Conservation (phyloP, 805 yeast genomes). For the Cyberlindnera mississippiensis region DNA sequence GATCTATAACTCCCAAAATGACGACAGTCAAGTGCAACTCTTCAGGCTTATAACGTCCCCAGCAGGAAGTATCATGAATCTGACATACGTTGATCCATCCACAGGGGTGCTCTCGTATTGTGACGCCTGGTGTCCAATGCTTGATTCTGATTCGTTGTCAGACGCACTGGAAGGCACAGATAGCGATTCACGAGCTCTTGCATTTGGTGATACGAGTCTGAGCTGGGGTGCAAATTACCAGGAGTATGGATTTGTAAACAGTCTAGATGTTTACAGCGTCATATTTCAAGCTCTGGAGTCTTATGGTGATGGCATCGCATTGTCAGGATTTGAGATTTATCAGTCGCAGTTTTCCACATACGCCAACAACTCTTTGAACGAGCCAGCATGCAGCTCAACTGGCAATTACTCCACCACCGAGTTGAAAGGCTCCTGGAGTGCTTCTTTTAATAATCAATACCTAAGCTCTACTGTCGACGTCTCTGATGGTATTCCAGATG, state of each 20-base stretch:
- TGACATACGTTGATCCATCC: conserved; percentile 76
- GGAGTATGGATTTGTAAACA: conserved; percentile 78
- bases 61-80: conserved; percentile 84
- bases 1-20: conserved; percentile 54
- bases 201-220: conserved; percentile 33
- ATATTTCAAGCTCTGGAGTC: conserved; percentile 61
- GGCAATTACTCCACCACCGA: conserved; percentile 27
- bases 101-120: conserved; percentile 58
- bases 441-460: conserved; percentile 32
- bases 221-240: conserved; percentile 48
- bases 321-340: conserved; percentile 70
- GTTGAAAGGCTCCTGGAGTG: conserved; percentile 29
- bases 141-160: conserved; percentile 35
- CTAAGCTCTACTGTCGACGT: conserved; percentile 30
- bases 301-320: conserved; percentile 65
- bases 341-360: conserved; percentile 53
- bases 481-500: conserved; percentile 31
- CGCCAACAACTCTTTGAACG: conserved; percentile 73
- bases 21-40: conserved; percentile 43
- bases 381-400: conserved; percentile 46
- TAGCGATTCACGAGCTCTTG: conserved; percentile 8
- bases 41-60: conserved; percentile 79
- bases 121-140: conserved; percentile 87
- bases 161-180: conserved; percentile 11
- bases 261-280: conserved; percentile 54